Percentiles rank a stretch among this genome's conserved stretches.
phyloP scores from a whole-genome alignment of 176 grass and related monocot genomes.

The Aegilops longissima region DNA sequence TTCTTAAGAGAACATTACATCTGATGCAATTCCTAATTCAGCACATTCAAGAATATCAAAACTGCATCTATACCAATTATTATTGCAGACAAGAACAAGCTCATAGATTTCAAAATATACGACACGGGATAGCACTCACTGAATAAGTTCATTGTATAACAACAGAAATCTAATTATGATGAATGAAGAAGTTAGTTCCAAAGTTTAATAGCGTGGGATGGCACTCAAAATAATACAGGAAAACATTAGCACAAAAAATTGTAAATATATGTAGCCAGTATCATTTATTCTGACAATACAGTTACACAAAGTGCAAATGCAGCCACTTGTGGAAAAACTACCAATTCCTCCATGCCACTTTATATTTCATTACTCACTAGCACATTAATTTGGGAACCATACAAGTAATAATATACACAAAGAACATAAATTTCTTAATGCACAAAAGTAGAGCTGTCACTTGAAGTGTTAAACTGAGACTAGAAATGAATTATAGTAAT shows the following conservation, averaged over 20 bases:
- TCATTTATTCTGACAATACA: background rate
- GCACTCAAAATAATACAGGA: background rate
- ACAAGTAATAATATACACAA: conserved; percentile 1
- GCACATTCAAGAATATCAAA: background rate
- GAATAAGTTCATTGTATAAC: background rate
- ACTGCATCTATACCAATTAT: background rate
- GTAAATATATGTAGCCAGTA: background rate
- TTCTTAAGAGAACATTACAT: background rate
- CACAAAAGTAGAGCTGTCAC: background rate
- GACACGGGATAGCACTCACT: background rate
- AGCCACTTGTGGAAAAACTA: background rate
- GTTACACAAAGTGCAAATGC: background rate
- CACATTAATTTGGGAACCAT: background rate
- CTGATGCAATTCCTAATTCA: background rate
- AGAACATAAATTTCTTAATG: background rate
- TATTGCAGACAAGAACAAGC: background rate
- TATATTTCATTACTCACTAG: background rate
- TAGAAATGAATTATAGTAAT: background rate
- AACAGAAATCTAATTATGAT: background rate
- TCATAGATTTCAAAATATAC: conserved; percentile 7
- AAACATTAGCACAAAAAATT: background rate
- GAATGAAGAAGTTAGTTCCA: background rate
- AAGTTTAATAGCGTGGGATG: background rate
- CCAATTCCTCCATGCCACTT: background rate
- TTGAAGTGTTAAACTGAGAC: background rate